Conservation (phyloP, 2,329 filamentous ascomycete genomes). For the Colletotrichum tamarilloi region DNA sequence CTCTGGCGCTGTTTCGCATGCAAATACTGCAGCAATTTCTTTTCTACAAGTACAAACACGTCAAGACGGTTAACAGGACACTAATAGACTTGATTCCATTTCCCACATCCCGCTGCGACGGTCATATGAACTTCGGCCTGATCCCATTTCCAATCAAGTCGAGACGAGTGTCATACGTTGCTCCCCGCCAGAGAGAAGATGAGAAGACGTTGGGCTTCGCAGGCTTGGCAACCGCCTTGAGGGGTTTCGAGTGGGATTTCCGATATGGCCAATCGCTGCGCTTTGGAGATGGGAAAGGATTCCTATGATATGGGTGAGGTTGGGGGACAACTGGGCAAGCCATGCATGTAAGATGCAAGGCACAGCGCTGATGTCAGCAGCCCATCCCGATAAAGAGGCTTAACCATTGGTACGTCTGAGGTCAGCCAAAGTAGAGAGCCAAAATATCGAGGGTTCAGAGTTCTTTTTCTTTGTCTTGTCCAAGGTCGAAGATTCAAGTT, state of each 20-base stretch:
- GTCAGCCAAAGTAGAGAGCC: neutral
- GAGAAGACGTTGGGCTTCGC: neutral
- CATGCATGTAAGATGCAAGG: neutral
- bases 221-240: too few relatives aligned
- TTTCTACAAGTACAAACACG: too few relatives aligned
- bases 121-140: too few relatives aligned
- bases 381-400: neutral
- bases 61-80: too few relatives aligned
- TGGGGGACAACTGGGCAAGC: neutral
- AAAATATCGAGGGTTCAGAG: neutral
- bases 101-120: too few relatives aligned
- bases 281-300: neutral
- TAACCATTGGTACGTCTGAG: neutral
- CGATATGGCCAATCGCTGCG: neutral
- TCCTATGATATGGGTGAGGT: neutral
- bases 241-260: neutral
- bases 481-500: too few relatives aligned
- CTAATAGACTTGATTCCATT: too few relatives aligned
- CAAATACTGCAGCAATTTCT: too few relatives aligned
- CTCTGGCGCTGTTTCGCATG: too few relatives aligned
- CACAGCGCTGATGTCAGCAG: neutral
- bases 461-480: neutral
- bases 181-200: neutral
- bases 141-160: too few relatives aligned
- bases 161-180: neutral